phyloP scores from a whole-genome alignment of 2,329 filamentous ascomycete genomes.

The Emydomyces testavorans region DNA sequence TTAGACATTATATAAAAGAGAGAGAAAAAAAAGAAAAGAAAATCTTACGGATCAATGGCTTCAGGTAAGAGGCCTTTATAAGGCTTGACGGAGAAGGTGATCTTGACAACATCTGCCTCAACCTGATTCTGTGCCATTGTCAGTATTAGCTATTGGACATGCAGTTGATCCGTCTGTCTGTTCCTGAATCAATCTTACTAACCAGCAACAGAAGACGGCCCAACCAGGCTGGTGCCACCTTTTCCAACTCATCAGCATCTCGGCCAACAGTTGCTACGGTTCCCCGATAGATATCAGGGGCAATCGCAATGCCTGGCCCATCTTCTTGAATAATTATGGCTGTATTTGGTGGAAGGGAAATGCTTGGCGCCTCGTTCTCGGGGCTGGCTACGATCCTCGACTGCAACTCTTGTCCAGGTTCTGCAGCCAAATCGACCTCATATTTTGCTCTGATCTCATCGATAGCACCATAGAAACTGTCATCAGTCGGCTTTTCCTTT shows the following conservation, averaged over 20 bases:
- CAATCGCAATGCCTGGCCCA: constrained; percentile 49
- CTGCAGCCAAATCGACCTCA: constrained; percentile 31
- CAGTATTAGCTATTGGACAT: neutral
- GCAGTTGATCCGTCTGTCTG: no score
- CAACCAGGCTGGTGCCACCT: constrained; percentile 80
- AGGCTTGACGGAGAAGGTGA: constrained; percentile 85
- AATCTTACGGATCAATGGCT: constrained; percentile 58
- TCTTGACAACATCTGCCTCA: constrained; percentile 54
- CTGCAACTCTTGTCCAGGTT: constrained; percentile 29
- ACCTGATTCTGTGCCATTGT: constrained; percentile 1
- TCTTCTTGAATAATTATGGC: constrained; percentile 56
- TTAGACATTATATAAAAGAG: neutral
- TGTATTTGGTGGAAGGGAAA: constrained; percentile 40
- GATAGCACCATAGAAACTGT: constrained; percentile 37
- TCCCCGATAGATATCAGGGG: constrained; percentile 80
- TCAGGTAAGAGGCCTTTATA: constrained; percentile 62
- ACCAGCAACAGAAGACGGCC: constrained; percentile 70
- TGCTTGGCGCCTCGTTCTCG: constrained; percentile 35
- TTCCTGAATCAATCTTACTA: constrained; percentile 20
- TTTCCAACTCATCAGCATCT: constrained; percentile 74
- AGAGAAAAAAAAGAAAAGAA: neutral
- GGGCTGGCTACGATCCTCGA: constrained; percentile 35
- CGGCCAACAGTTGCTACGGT: constrained; percentile 66
- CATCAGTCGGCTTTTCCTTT: constrained; percentile 24
- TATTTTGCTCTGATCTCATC: constrained; percentile 38